Conservation (phyloP, 2,329 filamentous ascomycete species). For the Stemphylium vesicarium region DNA sequence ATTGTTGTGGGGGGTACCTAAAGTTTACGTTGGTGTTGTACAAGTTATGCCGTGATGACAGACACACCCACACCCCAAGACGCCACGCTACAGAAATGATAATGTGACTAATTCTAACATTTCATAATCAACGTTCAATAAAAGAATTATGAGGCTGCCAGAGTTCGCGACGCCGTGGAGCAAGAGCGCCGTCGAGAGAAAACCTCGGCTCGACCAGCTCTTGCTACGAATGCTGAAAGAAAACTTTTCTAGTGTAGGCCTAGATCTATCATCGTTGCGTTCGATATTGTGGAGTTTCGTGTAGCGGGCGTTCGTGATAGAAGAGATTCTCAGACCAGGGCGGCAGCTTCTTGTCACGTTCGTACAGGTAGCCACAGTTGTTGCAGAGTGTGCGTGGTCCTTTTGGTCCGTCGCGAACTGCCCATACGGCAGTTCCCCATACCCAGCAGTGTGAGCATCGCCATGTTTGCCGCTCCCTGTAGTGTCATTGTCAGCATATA, state of each 20-base stretch:
- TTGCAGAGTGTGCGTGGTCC: slow-evolving; percentile 87
- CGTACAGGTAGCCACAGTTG: slow-evolving; percentile 89
- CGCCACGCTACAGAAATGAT: slow-evolving; percentile 7
- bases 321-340: slow-evolving; percentile 77
- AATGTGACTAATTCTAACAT: slow-evolving; percentile 1
- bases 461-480: slow-evolving; percentile 79
- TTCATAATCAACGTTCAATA: background rate
- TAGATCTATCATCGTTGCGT: slow-evolving; percentile 17
- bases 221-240: background rate
- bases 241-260: background rate
- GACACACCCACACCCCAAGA: slow-evolving; percentile 1
- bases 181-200: background rate
- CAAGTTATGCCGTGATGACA: background rate
- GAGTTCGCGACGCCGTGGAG: background rate
- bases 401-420: slow-evolving; percentile 86
- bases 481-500: slow-evolving; percentile 18
- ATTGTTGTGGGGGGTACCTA: too few relatives aligned
- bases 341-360: slow-evolving; percentile 83
- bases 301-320: slow-evolving; percentile 47
- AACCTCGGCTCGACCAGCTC: background rate
- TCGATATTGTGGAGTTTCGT: slow-evolving; percentile 32
- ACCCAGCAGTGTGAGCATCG: slow-evolving; percentile 86
- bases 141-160: background rate
- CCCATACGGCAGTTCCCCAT: slow-evolving; percentile 92
- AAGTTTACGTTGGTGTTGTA: background rate